A percentile compares a stretch with the other conserved stretches of the same genome.
phyloP scores from a whole-genome alignment of 2,329 filamentous ascomycete species.

The Sporothrix globosa region DNA sequence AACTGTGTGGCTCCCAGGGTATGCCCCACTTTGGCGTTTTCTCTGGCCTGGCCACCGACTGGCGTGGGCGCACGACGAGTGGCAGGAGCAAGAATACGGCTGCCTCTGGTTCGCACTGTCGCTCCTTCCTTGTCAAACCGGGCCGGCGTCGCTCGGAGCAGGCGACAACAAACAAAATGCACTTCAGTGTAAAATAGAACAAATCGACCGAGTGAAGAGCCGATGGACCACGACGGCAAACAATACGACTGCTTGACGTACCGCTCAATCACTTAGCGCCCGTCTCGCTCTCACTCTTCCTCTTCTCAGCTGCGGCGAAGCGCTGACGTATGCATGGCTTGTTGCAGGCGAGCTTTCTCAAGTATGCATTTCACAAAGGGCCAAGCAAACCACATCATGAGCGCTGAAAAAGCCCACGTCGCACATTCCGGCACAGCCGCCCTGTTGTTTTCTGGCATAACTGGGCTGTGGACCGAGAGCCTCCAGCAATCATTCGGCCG shows the following conservation, averaged over 20 bases:
- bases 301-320: conserved; percentile 13
- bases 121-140: background rate
- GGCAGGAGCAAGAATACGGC: conserved; percentile 23
- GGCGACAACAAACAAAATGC: background rate
- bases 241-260: background rate
- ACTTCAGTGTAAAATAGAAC: background rate
- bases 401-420: background rate
- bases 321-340: conserved; percentile 14
- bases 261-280: background rate
- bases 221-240: background rate
- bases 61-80: conserved; percentile 15
- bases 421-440: background rate
- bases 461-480: conserved; percentile 13
- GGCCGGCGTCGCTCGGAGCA: conserved; percentile 21
- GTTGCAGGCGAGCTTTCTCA: conserved; percentile 3
- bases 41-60: conserved; percentile 24
- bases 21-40: conserved; percentile 15
- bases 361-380: background rate
- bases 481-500: conserved; percentile 6
- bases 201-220: background rate
- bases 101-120: conserved; percentile 18
- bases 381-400: background rate
- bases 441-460: background rate
- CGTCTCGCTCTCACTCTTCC: background rate
- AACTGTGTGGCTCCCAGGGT: conserved; percentile 23